Evolutionary conservation across 169 alveolate genomes (phyloP), one percentile per base, ranked within the genome.

Genomic region (Plasmodium cynomolgi): DNA sequence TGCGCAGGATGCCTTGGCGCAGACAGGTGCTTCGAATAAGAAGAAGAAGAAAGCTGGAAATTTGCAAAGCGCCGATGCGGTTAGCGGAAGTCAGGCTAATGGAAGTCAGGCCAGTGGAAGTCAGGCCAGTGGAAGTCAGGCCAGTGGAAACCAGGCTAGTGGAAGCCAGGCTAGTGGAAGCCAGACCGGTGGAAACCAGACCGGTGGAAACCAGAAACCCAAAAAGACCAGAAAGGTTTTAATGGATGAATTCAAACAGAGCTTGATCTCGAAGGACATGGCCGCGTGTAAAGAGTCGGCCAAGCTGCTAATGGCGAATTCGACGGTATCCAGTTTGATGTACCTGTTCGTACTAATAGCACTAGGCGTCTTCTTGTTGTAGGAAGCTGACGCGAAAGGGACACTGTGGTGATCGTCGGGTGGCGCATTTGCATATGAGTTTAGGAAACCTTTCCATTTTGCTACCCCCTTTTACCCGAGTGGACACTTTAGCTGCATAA

Each of bases 201-300:
- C 23, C 56, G 20, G 23, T 6, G 6, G 26, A 26, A 54, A 7
- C 47, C 29, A n/a, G 84, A 20, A 80, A 37, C 15, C 6, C 1
- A 15, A 13, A n/a, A 80, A 80, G 9, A 23, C 72, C 15, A 80
- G 58, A 23, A 34, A 37, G 34, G 56, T 11, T 11, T 56, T 34
- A 34, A 31, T 86, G 26, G 33, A 15, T 8, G 62, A 86, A 33
- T 39, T 86, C 68, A 86, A 86, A 33, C 26, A 86, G 11, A 75
- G 86, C 71, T 3, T 86, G 71, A 29, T 86, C 68, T 75, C 33
- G 7, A 86, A 86, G 44, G 81, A 86, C 71, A 29, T 86, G 11
- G 93, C n/a, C 23, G 33, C 4, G 23, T 86, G 93, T 39, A 86
- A 75, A 86, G 26, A 39, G 31, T 5, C 75, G 17, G 23, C 54